Evolutionary conservation across 495 filamentous ascomycete species (phyloP).

Genomic region (Cetradonia linearis): DNA sequence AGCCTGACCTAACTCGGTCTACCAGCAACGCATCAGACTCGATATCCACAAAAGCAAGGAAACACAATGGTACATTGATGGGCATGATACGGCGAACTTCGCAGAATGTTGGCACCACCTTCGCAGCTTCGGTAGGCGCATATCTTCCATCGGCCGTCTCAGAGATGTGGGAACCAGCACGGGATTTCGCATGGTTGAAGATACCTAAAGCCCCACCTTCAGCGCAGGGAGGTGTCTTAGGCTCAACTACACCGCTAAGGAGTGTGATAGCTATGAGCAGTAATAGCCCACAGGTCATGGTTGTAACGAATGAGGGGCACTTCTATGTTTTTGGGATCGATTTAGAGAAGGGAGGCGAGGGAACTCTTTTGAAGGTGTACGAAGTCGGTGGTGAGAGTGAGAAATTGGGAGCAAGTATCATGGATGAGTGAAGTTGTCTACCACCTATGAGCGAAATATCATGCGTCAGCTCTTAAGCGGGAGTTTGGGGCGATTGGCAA

Average conservation of each 20-base stretch:
- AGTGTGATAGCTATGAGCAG: conserved; percentile 95
- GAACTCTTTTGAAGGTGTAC: conserved; percentile 78
- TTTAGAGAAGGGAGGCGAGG: conserved; percentile 91
- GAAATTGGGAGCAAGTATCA: conserved; percentile 21
- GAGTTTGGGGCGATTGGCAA: neutral
- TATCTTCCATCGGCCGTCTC: conserved; percentile 87
- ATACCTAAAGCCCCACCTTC: conserved; percentile 54
- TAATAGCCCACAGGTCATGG: conserved; percentile 90
- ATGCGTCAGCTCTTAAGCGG: conserved; percentile 3
- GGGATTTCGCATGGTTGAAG: conserved; percentile 94
- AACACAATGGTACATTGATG: conserved; percentile 59
- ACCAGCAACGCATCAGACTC: conserved; percentile 26
- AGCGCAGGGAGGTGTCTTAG: conserved; percentile 29
- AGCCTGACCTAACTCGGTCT: conserved; percentile 25
- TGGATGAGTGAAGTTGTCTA: conserved; percentile 9
- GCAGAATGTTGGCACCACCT: conserved; percentile 81
- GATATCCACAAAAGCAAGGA: conserved; percentile 33
- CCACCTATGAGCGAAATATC: neutral
- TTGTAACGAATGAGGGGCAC: conserved; percentile 88
- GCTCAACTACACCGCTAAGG: conserved; percentile 41
- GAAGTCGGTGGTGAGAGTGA: conserved; percentile 25
- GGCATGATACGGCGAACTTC: conserved; percentile 93
- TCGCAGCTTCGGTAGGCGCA: conserved; percentile 78
- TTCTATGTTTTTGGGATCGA: conserved; percentile 95
- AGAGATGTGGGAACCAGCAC: conserved; percentile 92